Base-by-base conservation (phyloP, 495 filamentous ascomycete species). In the Tuber calosporum region DNA sequence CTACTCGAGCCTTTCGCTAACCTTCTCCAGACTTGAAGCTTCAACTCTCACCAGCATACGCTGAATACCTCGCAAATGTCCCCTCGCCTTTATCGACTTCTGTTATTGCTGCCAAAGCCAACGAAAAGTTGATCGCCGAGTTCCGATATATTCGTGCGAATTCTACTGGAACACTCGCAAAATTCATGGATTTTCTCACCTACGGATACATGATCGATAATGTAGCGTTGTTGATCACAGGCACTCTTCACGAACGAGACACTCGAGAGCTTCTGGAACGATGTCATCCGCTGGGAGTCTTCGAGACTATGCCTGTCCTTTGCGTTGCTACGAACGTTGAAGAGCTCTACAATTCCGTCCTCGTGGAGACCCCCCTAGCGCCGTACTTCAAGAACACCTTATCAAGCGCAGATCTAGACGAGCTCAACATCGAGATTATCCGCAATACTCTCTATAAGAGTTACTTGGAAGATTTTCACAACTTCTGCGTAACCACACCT, bases 141-240 rank as follows among this genome's bases (percentile, higher is more conserved):
- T 99, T 99, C 84, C 90, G 93, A 74, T 99, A 99, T 82, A 85
- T 99, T 69, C 90, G 93, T 78, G 93, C 92, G 58, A 96, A 98
- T 81, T 90, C 96, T 22, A 91, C 91, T 7, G 96, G 95, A 9
- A 91, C 92, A 0, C 88, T 97, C 34, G 90, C 93, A 69, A 93
- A 92, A 79, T 99, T 99, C 83, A 90, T 98, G 85, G 92, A 97
- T 81, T 99, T 97, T 83, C 85, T 99, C 72, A 98, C 94, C 17
- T 98, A 99, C 81, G 93, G 93, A 67, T 99, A 99, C 86, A 99
- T 99, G 95, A 99, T 99, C 83, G 95, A 99, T 84, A 99, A 99
- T 82, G 93, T 99, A 58, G 96, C 95, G 38, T 89, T 99, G 36
- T 89, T 99, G 79, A 99, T 99, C 83, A 99, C 95, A 48, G 95